phyloP scores from a whole-genome alignment of 495 filamentous ascomycete genomes.

The Aspergillus steynii region DNA sequence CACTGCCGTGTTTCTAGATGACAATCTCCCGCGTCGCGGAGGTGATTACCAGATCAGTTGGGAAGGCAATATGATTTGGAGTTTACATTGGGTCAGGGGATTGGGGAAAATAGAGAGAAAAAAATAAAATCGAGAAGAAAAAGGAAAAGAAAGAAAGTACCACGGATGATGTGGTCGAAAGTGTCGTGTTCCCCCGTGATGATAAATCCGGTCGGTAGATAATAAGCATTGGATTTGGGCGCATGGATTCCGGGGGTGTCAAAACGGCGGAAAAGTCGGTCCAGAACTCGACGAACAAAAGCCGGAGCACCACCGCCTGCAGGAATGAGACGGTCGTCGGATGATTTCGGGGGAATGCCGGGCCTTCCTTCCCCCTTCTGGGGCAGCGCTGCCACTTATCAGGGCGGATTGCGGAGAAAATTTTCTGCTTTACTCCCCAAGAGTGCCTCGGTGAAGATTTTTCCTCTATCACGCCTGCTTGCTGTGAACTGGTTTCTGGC shows the following conservation, averaged over 20 bases:
- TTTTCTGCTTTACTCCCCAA: constrained; percentile 8
- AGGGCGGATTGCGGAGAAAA: constrained; percentile 22
- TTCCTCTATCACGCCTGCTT: background rate
- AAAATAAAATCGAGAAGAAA: too few relatives aligned
- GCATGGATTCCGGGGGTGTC: constrained; percentile 3
- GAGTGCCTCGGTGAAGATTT: constrained; percentile 22
- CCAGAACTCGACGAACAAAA: constrained; percentile 8
- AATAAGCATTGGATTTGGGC: background rate
- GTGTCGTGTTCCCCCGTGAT: background rate
- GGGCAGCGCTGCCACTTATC: constrained; percentile 6
- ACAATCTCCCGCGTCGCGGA: constrained; percentile 28
- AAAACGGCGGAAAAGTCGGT: background rate
- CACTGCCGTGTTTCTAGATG: constrained; percentile 27
- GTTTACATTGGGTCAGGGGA: background rate
- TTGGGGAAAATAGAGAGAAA: too few relatives aligned
- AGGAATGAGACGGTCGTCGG: constrained; percentile 18
- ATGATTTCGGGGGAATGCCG: constrained; percentile 24
- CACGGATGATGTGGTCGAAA: background rate
- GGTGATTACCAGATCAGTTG: constrained; percentile 6
- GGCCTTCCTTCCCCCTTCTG: constrained; percentile 12
- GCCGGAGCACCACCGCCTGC: constrained; percentile 6
- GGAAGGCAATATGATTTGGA: background rate
- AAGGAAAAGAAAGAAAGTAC: background rate
- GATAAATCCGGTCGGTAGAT: background rate
- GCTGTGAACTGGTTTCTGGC: background rate